These are phyloP conservation scores for Flaveria sonorensis DNA, from an alignment of 129 eudicot genomes.

Conservation along the genomic window DNA sequence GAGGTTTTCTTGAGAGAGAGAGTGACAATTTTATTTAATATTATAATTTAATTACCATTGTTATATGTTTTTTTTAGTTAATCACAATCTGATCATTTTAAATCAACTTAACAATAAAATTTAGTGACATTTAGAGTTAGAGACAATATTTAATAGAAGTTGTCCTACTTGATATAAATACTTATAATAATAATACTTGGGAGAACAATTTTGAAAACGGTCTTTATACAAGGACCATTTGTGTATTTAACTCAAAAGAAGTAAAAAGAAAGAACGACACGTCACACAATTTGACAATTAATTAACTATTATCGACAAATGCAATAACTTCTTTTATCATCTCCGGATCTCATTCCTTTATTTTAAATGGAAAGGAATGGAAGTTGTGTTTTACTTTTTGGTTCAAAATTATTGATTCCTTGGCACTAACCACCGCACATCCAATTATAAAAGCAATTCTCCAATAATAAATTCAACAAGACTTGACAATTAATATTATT, in stretches of 20 bases:
- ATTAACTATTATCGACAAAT: not conserved
- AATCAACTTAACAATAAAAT: no score
- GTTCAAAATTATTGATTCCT: not conserved
- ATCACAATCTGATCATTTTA: no score
- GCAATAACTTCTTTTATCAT: not conserved
- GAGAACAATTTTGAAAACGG: no score
- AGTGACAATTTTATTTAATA: no score
- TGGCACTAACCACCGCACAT: not conserved
- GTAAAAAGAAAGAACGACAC: not conserved
- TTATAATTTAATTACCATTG: no score
- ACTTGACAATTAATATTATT: not conserved
- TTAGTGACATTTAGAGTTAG: no score
- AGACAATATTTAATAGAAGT: no score
- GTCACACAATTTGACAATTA: not conserved
- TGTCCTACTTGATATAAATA: no score
- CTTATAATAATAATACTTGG: no score
- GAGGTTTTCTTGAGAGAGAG: no score
- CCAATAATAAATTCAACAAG: not conserved
- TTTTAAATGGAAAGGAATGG: not conserved
- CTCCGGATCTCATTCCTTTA: not conserved
- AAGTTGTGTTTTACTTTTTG: not conserved
- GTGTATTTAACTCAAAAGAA: not conserved
- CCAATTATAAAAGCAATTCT: not conserved
- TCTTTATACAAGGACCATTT: no score
- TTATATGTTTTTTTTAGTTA: no score